phyloP scores from a whole-genome alignment of 2,329 filamentous ascomycete genomes.

The Colletotrichum aenigma region DNA sequence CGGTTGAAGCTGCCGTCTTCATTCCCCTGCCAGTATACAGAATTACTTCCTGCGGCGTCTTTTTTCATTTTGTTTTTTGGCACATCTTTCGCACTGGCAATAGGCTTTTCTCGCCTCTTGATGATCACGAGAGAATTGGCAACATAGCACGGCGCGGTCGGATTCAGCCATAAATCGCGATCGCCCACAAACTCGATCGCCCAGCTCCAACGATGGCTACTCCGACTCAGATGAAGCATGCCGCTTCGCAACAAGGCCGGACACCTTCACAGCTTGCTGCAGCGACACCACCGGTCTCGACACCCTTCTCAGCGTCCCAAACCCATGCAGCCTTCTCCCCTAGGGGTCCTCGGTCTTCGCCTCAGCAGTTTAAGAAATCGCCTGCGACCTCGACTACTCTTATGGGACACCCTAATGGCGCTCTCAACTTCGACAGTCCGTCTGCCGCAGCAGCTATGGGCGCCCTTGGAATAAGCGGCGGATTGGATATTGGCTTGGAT shows the following conservation, averaged over 20 bases:
- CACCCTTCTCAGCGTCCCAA: conserved; percentile 63
- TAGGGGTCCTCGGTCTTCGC: conserved; percentile 61
- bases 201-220: conserved; percentile 45
- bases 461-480: conserved; percentile 52
- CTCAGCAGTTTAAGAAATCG: conserved; percentile 68
- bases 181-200: background rate
- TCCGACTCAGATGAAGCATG: conserved; percentile 55
- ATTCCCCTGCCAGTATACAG: background rate
- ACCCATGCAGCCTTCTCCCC: conserved; percentile 65
- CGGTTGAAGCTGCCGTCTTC: background rate
- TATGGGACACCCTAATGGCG: conserved; percentile 48
- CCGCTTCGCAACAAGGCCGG: conserved; percentile 55
- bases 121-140: background rate
- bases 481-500: conserved; percentile 58
- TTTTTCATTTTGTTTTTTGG: no score
- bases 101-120: background rate
- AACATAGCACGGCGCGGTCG: background rate
- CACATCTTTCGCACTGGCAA: background rate
- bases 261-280: conserved; percentile 56
- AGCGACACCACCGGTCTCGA: conserved; percentile 70
- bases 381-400: conserved; percentile 57
- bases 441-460: conserved; percentile 67
- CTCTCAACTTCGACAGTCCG: conserved; percentile 68
- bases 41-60: background rate
- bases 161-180: background rate